Conservation (phyloP, 208 protist genomes). For the Acanthamoeba royreba region DNA sequence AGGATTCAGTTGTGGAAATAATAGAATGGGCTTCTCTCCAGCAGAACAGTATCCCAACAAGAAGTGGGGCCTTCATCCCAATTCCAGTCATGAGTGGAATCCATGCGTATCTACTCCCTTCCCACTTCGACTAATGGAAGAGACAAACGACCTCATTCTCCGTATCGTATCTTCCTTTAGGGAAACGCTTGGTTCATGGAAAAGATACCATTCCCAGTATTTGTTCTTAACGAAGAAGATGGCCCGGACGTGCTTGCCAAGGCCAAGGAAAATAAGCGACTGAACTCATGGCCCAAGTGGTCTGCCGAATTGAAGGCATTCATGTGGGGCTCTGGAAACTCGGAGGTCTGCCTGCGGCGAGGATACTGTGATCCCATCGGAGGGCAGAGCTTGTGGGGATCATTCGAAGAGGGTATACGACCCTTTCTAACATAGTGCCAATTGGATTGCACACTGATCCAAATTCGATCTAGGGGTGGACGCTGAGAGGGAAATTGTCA, state of each 20-base stretch:
- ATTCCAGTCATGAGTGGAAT: constrained; percentile 6
- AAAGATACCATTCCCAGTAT: constrained; percentile 11
- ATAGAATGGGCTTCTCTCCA: not conserved
- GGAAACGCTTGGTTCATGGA: constrained; percentile 1
- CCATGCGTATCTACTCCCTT: not conserved
- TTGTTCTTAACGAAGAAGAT: not conserved
- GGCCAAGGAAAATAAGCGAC: not conserved
- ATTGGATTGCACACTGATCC: too few relatives aligned
- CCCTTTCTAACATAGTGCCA: too few relatives aligned
- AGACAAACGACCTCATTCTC: not conserved
- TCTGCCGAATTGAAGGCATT: constrained; percentile 24
- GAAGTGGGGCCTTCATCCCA: not conserved
- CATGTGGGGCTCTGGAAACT: constrained; percentile 2
- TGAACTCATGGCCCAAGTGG: constrained; percentile 23
- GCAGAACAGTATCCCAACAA: not conserved
- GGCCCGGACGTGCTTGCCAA: not conserved
- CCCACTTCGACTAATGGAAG: too few relatives aligned
- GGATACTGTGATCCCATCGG: constrained; percentile 41
- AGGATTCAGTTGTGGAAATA: not conserved
- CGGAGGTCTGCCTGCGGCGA: constrained; percentile 21
- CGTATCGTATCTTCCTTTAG: not conserved
- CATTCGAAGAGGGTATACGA: not conserved
- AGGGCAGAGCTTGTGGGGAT: not conserved
- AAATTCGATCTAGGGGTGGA: not conserved
- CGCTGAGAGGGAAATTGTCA: not conserved